Conservation (phyloP, 2,329 filamentous ascomycete species). For the Fusarium armeniacum region DNA sequence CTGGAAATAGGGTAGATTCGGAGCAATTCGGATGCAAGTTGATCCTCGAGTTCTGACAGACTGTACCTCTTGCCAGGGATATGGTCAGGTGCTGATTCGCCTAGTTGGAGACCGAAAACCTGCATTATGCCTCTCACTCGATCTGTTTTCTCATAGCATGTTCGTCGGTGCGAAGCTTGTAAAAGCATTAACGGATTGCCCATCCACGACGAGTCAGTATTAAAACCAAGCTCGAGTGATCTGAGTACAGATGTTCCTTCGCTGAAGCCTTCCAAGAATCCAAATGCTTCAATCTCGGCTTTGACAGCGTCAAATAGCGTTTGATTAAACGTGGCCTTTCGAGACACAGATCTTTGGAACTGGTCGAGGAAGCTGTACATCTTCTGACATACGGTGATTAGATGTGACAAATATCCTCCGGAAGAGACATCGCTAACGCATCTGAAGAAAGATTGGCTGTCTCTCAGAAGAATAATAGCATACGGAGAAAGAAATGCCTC, state of each 20-base stretch:
- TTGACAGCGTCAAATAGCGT: not conserved
- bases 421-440: not conserved
- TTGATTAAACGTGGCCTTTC: not conserved
- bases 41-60: not conserved
- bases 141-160: not conserved
- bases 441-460: not conserved
- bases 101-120: not conserved
- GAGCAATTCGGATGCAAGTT: not conserved
- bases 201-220: not conserved
- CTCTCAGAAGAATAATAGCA: not conserved
- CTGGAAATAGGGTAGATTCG: not conserved
- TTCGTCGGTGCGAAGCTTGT: not conserved
- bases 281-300: not conserved
- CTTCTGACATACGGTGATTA: not conserved
- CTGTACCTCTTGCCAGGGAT: not conserved
- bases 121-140: not conserved
- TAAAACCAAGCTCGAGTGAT: not conserved
- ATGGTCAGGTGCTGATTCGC: not conserved
- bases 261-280: not conserved
- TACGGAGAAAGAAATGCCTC: not conserved
- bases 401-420: not conserved
- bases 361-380: not conserved
- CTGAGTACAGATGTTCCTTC: not conserved
- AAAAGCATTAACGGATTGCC: not conserved
- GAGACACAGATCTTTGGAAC: not conserved